Evolutionary conservation across 2,329 filamentous ascomycete genomes (phyloP).

Genomic region (Cladosporium colombiae): DNA sequence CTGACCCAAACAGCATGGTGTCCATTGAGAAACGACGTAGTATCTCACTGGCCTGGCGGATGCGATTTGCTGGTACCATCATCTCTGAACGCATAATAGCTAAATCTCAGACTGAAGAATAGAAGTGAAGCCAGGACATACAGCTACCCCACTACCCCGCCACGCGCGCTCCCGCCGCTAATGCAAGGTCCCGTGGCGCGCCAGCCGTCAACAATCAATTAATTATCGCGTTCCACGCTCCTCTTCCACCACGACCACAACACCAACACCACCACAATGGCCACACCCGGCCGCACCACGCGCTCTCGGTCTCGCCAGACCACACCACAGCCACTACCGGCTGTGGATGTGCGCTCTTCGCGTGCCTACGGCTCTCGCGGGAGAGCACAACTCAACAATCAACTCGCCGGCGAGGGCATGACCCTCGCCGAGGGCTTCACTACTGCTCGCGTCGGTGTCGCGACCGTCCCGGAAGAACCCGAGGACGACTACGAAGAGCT

Average conservation of each 20-base stretch:
- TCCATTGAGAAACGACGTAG: not conserved
- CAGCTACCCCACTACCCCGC: constrained; percentile 3
- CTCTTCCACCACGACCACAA: not conserved
- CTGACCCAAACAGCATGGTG: not conserved
- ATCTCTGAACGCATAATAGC: not conserved
- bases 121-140: not conserved
- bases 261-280: constrained; percentile 7
- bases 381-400: constrained; percentile 13
- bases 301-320: constrained; percentile 14
- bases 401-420: constrained; percentile 9
- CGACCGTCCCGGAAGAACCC: constrained; percentile 5
- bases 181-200: constrained; percentile 15
- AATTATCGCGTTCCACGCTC: not conserved
- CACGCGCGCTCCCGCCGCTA: constrained; percentile 6
- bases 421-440: constrained; percentile 15
- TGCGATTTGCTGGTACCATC: not conserved
- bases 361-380: constrained; percentile 18
- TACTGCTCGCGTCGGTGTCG: constrained; percentile 1
- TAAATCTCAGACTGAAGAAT: not conserved
- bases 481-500: constrained; percentile 8
- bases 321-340: constrained; percentile 15
- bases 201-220: constrained; percentile 10
- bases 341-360: constrained; percentile 10
- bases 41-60: not conserved
- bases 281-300: constrained; percentile 19